Evolutionary conservation across 108 stramenopile genomes (phyloP).

Genomic region (Nitzschia sp.): DNA sequence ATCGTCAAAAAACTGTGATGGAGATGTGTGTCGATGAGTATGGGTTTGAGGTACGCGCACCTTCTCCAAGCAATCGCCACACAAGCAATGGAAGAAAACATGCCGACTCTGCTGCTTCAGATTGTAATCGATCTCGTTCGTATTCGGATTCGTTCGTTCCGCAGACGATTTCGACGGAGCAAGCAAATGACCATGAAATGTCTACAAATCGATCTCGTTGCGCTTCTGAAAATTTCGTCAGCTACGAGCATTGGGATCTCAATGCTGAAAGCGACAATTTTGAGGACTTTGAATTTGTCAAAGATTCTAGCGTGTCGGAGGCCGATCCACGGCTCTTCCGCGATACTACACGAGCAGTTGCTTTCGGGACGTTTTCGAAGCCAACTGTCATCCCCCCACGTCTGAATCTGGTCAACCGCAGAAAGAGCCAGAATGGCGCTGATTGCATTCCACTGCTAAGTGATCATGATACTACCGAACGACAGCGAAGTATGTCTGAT

Average conservation of each 20-base stretch:
- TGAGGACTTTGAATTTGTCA: neutral
- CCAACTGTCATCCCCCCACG: neutral
- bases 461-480: too few relatives aligned
- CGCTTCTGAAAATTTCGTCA: neutral
- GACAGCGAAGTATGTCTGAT: too few relatives aligned
- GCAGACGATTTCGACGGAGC: neutral
- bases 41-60: neutral
- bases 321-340: too few relatives aligned
- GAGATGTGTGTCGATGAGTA: constrained; percentile 2
- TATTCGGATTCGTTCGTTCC: neutral
- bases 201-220: neutral
- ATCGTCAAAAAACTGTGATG: neutral
- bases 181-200: neutral
- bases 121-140: neutral
- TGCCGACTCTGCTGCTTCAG: neutral
- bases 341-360: too few relatives aligned
- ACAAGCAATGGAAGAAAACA: too few relatives aligned
- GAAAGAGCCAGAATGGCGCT: neutral
- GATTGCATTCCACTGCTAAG: neutral
- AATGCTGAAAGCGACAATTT: neutral
- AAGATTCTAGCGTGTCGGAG: neutral
- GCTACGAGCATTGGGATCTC: neutral
- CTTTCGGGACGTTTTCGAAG: neutral
- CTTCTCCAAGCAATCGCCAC: neutral
- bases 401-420: neutral